Percentiles rank a stretch among this genome's conserved stretches.
These are phyloP conservation scores for Phytopythium mirpurense DNA, from an alignment of 352 stramenopile genomes.

Conservation along the genomic window DNA sequence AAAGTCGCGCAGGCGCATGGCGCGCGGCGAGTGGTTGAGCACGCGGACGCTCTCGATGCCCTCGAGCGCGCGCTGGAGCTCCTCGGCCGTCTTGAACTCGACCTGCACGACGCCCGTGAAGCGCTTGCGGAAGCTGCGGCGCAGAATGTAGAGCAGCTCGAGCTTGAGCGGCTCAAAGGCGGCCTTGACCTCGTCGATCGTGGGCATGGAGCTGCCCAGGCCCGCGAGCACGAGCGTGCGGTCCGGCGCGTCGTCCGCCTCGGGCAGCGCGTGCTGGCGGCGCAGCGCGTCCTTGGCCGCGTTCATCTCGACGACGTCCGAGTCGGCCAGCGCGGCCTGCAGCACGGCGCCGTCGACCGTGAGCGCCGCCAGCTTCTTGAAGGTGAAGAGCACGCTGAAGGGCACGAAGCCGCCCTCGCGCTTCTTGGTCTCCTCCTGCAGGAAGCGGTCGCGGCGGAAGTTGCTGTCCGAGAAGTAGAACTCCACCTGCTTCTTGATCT, in stretches of 20 bases:
- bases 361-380: slow-evolving; percentile 89
- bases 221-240: slow-evolving; percentile 71
- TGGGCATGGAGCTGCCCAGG: slow-evolving; percentile 52
- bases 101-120: slow-evolving; percentile 72
- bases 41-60: slow-evolving; percentile 54
- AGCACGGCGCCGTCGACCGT: slow-evolving; percentile 71
- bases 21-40: slow-evolving; percentile 45
- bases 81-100: slow-evolving; percentile 62
- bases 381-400: slow-evolving; percentile 85
- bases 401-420: slow-evolving; percentile 78
- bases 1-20: slow-evolving; percentile 51
- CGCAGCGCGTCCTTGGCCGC: slow-evolving; percentile 69
- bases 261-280: slow-evolving; percentile 63
- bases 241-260: slow-evolving; percentile 51
- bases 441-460: slow-evolving; percentile 88
- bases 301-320: slow-evolving; percentile 77
- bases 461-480: slow-evolving; percentile 94
- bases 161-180: slow-evolving; percentile 44
- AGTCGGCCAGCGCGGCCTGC: slow-evolving; percentile 60
- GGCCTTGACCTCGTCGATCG: slow-evolving; percentile 78
- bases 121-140: slow-evolving; percentile 64
- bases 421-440: slow-evolving; percentile 83
- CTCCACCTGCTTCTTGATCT: slow-evolving; percentile 90
- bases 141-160: slow-evolving; percentile 69
- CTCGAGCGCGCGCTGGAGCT: slow-evolving; percentile 43